Base-by-base conservation (phyloP, 2,329 filamentous ascomycete species). In the Chaetomium globosum region DNA sequence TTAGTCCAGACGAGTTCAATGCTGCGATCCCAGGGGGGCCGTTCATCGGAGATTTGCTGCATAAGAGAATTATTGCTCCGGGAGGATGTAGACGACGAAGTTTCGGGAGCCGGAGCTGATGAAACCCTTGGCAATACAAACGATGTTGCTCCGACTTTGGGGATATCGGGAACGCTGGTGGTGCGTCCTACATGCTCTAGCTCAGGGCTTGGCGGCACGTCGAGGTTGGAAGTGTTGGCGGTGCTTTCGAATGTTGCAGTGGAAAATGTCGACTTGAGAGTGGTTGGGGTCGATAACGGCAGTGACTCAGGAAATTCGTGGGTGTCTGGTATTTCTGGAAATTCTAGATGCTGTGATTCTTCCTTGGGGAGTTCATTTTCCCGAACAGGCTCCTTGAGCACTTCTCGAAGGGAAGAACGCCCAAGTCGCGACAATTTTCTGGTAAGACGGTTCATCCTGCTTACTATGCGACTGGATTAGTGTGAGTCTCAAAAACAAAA, bases 11-110 rank as follows among this genome's bases (percentile, higher is more conserved):
- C 36, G 9, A 71, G n/a, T 30, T 73, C 71, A 16, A 71, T 66
- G 2, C 63, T 68, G 13, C 71, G 70, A 58, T 73, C 71, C 56
- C 70, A 72, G 0, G 69, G 59, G 2, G 69, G 66, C 13, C 10
- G 58, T 7, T 12, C 7, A 9, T 28, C 13, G 49, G 26, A 3
- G 2, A 4, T 28, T 46, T 16, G 1, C 4, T 5, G 4, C 1
- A 3, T 36, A 19, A 1, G 1, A 1, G 5, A 5, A 9, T 46
- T 16, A 2, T 9, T 3, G 33, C n/a, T 31, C 26, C 48, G 7
- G 39, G 31, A 7, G 1, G 16, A 21, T 30, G 13, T 8, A 7
- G 49, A 6, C 9, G 16, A 12, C 5, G 30, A 16, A 39, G 36
- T 16, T 54, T 9, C 13, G 9, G 8, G 6, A 12, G 5, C n/a